Evolutionary conservation across 768 basidiomycete genomes (phyloP), one percentile per base, ranked within the genome.

Genomic region (Galerina marginata): DNA sequence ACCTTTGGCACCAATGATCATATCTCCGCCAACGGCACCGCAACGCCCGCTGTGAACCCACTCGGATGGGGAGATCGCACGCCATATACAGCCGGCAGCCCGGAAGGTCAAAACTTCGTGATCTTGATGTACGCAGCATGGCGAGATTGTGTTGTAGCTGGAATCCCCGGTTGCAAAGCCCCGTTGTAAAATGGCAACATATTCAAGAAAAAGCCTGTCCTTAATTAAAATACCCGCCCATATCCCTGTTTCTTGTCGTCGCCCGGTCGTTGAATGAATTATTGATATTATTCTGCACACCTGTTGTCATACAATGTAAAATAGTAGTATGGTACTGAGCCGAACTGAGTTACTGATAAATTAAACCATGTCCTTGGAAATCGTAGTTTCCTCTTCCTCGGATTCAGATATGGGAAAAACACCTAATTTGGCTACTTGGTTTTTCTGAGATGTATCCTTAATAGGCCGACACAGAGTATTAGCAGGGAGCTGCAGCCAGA

Each of bases 121-220:
- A 73, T 75, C 16, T 44, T 78, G 62, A 57, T 78, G 69, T 78
- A 77, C 58, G 65, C 77, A 2, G 77, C 77, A 3, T 79, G 76
- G 76, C 66, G 78, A 52, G 78, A 78, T 54, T 79, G 77, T 40
- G 69, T 78, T 25, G 42, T 56, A 25, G 63, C 61, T 11, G 66
- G 60, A 2, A 59, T 67, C 10, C 51, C 42, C 4, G 65, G 65
- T n/a, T 66, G 65, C 60, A 52, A 40, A 29, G 61, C 39, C 9
- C n/a, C 9, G n/a, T 60, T 23, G 49, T 43, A 44, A 23, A 7
- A 38, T 5, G 15, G 38, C 6, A 15, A 15, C 12, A 38, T 51
- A 33, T 33, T 33, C 29, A 33, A 33, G 29, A 33, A 33, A 29
- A 33, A 33, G 7, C 29, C 4, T 7, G 29, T 5, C 29, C 29